These are phyloP conservation scores for Fusarium duplospermum DNA, from an alignment of 2,329 filamentous ascomycete genomes.

Conservation along the genomic window DNA sequence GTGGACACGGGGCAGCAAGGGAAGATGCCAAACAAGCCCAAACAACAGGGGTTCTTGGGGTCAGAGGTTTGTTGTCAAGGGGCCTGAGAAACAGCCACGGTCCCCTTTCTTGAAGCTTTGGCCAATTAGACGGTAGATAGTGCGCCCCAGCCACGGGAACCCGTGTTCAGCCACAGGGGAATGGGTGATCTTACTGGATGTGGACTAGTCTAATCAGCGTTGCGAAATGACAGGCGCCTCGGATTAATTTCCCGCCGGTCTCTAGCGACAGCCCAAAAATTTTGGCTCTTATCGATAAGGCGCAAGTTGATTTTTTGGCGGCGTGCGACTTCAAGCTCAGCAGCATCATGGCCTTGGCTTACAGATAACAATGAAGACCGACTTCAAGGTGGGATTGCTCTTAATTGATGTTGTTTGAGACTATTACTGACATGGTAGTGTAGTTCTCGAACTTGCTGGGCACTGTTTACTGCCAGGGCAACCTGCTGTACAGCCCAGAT, in stretches of 20 bases:
- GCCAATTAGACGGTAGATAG: slow-evolving; percentile 14
- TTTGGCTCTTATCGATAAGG: slow-evolving; percentile 52
- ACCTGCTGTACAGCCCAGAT: slow-evolving; percentile 95
- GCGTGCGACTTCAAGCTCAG: slow-evolving; percentile 39
- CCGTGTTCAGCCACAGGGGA: slow-evolving; percentile 28
- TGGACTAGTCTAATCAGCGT: slow-evolving; percentile 23
- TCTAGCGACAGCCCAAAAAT: slow-evolving; percentile 42
- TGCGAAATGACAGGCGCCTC: not conserved
- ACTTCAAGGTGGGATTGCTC: slow-evolving; percentile 83
- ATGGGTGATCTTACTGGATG: slow-evolving; percentile 27
- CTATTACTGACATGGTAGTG: not conserved
- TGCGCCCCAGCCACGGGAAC: slow-evolving; percentile 26
- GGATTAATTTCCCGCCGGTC: slow-evolving; percentile 53
- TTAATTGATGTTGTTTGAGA: not conserved
- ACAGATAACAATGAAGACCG: slow-evolving; percentile 90
- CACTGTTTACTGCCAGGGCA: slow-evolving; percentile 98
- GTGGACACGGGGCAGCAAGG: slow-evolving; percentile 46
- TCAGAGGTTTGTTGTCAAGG: slow-evolving; percentile 25
- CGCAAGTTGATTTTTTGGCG: slow-evolving; percentile 47
- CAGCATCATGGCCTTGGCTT: slow-evolving; percentile 53
- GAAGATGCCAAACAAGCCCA: slow-evolving; percentile 38
- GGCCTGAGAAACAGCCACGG: slow-evolving; percentile 34
- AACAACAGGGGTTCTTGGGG: slow-evolving; percentile 19
- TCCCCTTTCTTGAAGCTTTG: slow-evolving; percentile 34
- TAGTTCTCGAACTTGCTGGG: slow-evolving; percentile 98